Base-by-base conservation (phyloP, 441 rosid species). In the Pelargonium citronellum region DNA sequence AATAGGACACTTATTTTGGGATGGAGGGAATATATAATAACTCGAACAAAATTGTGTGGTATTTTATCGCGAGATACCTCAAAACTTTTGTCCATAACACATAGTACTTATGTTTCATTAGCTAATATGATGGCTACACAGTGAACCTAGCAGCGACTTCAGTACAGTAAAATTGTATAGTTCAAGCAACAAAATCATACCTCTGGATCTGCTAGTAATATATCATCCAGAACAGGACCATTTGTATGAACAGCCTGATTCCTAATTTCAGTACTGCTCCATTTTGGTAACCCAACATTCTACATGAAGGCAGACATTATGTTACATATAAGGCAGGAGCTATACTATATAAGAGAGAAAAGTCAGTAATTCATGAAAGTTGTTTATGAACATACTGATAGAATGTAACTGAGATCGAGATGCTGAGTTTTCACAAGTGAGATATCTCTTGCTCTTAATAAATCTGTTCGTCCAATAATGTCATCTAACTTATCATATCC, bases 381-480 rank as follows among this genome's bases (percentile, higher is more conserved):
- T 22, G 68, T 68, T 73, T 24, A 34, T 73, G 64, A 69, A 81
- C 96, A 75, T 84, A 95, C 98, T 70, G 88, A 84, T 72, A 88
- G 83, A 76, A 95, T 78, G 77, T 88, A 95, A 78, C 79, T 78
- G 63, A 95, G 91, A 74, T 95, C 96, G 67, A 92, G 93, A 83
- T 95, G 99, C 90, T 92, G 97, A 67, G 99, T 92, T 79, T 95
- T 95, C 78, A 89, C 97, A 43, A 95, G 83, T 2, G 99, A 95
- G 74, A 95, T 90, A 79, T 92, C 99, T 5, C 98, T 85, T 47
- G 84, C 91, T 78, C 69, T 86, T 65, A 95, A 80, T 72, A 95
- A 71, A 68, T 89, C 95, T 37, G 97, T 83, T 70, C 90, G 68
- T 77, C 99, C 99, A 74, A 95, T 88, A 74, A 95, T 71, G 80